Conservation (phyloP, 306 rosid genomes). For the Trifolium pratense region DNA sequence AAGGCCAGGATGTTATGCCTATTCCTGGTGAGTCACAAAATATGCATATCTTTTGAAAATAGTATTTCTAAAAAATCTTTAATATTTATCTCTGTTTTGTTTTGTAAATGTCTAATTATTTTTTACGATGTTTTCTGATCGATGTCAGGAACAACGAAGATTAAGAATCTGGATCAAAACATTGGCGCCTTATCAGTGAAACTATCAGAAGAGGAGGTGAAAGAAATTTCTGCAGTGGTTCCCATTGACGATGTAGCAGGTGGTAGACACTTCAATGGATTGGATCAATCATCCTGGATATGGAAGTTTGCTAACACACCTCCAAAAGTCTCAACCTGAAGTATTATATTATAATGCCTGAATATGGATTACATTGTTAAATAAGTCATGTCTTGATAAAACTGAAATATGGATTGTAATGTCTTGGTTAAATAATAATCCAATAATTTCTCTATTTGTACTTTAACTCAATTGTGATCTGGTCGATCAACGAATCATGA, state of each 20-base stretch:
- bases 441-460: neutral
- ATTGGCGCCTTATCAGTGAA: constrained; percentile 58
- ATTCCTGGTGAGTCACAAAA: constrained; percentile 47
- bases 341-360: constrained; percentile 29
- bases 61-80: neutral
- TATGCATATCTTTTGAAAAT: neutral
- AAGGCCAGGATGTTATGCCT: constrained; percentile 65
- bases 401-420: too few relatives aligned
- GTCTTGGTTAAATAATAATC: too few relatives aligned
- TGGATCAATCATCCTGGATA: neutral
- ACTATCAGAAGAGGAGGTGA: constrained; percentile 49
- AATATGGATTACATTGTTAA: too few relatives aligned
- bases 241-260: constrained; percentile 55
- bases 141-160: constrained; percentile 65
- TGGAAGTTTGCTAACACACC: constrained; percentile 67
- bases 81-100: too few relatives aligned
- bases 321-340: constrained; percentile 38
- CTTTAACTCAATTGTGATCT: neutral
- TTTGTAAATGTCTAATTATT: too few relatives aligned
- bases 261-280: neutral
- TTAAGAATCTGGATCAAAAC: constrained; percentile 63
- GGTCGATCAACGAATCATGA: too few relatives aligned
- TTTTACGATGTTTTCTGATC: neutral
- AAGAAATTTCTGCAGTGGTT: constrained; percentile 51
- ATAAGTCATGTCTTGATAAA: too few relatives aligned